Base-by-base conservation (phyloP, 2,329 filamentous ascomycete genomes). In the Dactylellina drechsleri region DNA sequence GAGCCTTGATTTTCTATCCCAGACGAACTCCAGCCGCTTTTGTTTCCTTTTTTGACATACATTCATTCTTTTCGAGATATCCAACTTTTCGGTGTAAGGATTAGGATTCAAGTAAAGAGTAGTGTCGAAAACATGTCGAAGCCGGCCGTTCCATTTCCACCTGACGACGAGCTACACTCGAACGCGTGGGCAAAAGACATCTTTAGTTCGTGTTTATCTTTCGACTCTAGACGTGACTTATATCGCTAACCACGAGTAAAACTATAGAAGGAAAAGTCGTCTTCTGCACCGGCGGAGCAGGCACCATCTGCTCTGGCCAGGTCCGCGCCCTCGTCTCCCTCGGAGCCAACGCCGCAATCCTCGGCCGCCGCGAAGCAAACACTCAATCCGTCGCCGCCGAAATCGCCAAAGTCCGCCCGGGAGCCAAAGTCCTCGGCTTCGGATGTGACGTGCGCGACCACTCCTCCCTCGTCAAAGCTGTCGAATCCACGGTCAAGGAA, bases 301-400 rank as follows among this genome's bases (percentile, higher is more conserved):
- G 95, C 66, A 90, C 91, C 26, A 98, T 99, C 80, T 97, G 95
- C 84, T 95, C 91, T 79, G 93, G 92, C 66, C 95, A 98, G 84
- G 95, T 96, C 36, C 88, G 93, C 77, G 95, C 95, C 2, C 85
- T 99, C 73, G 93, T 99, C 23, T 87, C 93, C 77, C 88, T 99
- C 6, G 95, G 95, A 62, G 94, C 93, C 52, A 90, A 98, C 79
- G 95, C 95, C 58, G 96, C 92, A 83, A 98, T 99, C 80, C 87
- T 98, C 67, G 95, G 95, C 47, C 90, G 95, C 78, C 97, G 92
- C 81, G 87, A 90, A 52, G 89, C 92, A 79, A 97, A 97, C 85
- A 98, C 94, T 0, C 91, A 95, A 81, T 83, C 83, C 1, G 90
- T 88, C 79, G 95, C 95, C 3, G 87, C 86, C 77, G 92, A 95